A percentile compares a stretch with the other conserved stretches of the same genome.
Conservation (phyloP, 1,284 basidiomycete species). For the Laetiporus sulphureus region DNA sequence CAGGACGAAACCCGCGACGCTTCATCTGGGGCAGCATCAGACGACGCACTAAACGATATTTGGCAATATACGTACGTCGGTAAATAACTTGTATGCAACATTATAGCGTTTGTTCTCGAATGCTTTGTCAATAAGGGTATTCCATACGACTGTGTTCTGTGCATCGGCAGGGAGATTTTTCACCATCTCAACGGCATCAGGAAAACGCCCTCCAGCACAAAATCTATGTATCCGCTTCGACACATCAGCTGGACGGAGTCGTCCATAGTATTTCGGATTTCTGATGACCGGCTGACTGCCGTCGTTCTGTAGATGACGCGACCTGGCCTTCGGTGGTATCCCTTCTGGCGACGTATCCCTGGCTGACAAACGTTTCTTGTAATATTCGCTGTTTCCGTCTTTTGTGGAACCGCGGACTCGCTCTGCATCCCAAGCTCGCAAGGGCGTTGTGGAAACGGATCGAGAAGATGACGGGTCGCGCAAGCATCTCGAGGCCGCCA, state of each 20-base stretch:
- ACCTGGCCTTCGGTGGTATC: too few species aligned
- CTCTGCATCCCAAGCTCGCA: too few species aligned
- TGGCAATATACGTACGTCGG: slow-evolving; percentile 45
- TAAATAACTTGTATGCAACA: slow-evolving; percentile 52
- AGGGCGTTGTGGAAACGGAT: too few species aligned
- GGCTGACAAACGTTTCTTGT: too few species aligned
- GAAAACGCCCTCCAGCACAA: slow-evolving; percentile 43
- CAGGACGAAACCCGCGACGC: slow-evolving; percentile 64
- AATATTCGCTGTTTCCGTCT: too few species aligned
- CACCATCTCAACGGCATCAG: slow-evolving; percentile 55
- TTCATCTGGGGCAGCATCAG: slow-evolving; percentile 60
- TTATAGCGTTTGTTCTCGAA: slow-evolving; percentile 50
- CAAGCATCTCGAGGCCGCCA: too few species aligned
- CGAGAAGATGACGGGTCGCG: too few species aligned
- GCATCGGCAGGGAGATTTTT: slow-evolving; percentile 59
- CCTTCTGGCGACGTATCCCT: too few species aligned
- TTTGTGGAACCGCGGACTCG: too few species aligned
- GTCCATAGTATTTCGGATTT: too few species aligned
- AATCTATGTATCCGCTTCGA: slow-evolving; percentile 49
- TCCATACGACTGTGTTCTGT: slow-evolving; percentile 69
- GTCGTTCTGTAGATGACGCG: too few species aligned
- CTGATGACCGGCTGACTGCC: too few species aligned
- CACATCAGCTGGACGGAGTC: slow-evolving; percentile 54
- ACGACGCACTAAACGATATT: slow-evolving; percentile 2
- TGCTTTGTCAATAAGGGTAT: slow-evolving; percentile 58